A percentile compares a stretch with the other conserved stretches of the same genome.
phyloP scores from a whole-genome alignment of 306 rosid species.

The Casuarina equisetifolia region DNA sequence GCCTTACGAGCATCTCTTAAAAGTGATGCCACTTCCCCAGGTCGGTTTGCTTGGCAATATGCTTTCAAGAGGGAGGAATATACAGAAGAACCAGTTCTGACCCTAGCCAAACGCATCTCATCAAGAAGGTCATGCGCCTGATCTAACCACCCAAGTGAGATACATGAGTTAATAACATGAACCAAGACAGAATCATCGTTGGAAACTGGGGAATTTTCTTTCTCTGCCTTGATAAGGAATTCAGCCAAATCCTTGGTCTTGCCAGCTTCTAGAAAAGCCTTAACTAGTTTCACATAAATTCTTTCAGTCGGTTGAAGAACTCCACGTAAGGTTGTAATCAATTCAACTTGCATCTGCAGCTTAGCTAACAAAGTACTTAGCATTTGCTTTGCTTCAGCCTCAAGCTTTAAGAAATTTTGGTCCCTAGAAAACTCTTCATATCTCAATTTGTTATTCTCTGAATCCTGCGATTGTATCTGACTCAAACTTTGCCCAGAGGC shows the following conservation, averaged over 20 bases:
- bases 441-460: slow-evolving; percentile 23
- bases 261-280: slow-evolving; percentile 69
- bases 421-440: slow-evolving; percentile 59
- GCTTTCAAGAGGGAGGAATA: slow-evolving; percentile 77
- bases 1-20: slow-evolving; percentile 76
- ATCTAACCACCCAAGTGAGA: slow-evolving; percentile 82
- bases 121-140: slow-evolving; percentile 92
- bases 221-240: slow-evolving; percentile 72
- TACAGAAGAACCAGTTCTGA: slow-evolving; percentile 58
- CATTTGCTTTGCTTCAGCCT: slow-evolving; percentile 55
- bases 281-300: slow-evolving; percentile 72
- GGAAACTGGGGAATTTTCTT: slow-evolving; percentile 69
- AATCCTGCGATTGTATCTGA: slow-evolving; percentile 25
- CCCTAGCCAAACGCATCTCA: slow-evolving; percentile 82
- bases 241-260: slow-evolving; percentile 74
- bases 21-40: slow-evolving; percentile 59
- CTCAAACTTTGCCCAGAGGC: slow-evolving; percentile 33
- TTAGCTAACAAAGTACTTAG: slow-evolving; percentile 54
- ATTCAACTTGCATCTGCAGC: slow-evolving; percentile 61
- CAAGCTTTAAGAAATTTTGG: slow-evolving; percentile 52
- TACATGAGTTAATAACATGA: slow-evolving; percentile 79
- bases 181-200: slow-evolving; percentile 67
- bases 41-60: slow-evolving; percentile 65
- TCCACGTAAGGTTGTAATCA: slow-evolving; percentile 63
- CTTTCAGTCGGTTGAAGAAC: slow-evolving; percentile 77